A percentile compares a stretch with the other conserved stretches of the same genome.
Evolutionary conservation across 257 asterid genomes (phyloP).

Genomic region (Solanum tarapatanum): DNA sequence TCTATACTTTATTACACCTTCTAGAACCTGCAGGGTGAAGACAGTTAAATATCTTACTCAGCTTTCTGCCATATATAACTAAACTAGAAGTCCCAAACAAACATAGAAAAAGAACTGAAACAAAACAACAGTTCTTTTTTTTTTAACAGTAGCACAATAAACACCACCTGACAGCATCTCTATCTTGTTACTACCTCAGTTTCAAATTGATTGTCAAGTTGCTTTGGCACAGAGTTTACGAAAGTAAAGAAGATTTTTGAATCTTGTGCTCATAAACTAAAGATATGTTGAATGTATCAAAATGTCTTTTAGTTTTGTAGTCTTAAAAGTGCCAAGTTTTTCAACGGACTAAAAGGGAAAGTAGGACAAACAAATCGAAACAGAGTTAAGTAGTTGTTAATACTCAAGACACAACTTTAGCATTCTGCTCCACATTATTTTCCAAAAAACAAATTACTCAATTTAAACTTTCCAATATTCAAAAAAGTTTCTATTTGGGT

Average conservation of each 20-base stretch:
- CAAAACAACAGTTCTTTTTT: not conserved
- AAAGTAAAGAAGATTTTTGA: not conserved
- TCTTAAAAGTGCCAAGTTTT: not conserved
- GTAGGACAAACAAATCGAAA: not conserved
- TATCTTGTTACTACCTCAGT: not conserved
- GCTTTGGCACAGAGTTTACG: not conserved
- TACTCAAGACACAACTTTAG: not conserved
- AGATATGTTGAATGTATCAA: too few species aligned
- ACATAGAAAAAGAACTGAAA: not conserved
- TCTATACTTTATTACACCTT: conserved; percentile 94
- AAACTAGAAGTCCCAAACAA: not conserved
- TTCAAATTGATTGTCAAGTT: not conserved
- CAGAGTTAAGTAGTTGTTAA: not conserved
- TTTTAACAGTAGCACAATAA: not conserved
- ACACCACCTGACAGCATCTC: not conserved
- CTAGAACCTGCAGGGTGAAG: conserved; percentile 59
- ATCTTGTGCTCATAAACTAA: not conserved
- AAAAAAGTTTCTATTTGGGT: not conserved
- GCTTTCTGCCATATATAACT: not conserved
- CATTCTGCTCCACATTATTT: not conserved
- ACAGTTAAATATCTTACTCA: conserved; percentile 4
- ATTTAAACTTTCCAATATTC: not conserved
- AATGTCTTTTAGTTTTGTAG: not conserved
- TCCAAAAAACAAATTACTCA: not conserved
- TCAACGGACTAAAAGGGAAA: not conserved